Evolutionary conservation across 2,329 filamentous ascomycete genomes (phyloP).

Genomic region (Ustilaginoidea virens): DNA sequence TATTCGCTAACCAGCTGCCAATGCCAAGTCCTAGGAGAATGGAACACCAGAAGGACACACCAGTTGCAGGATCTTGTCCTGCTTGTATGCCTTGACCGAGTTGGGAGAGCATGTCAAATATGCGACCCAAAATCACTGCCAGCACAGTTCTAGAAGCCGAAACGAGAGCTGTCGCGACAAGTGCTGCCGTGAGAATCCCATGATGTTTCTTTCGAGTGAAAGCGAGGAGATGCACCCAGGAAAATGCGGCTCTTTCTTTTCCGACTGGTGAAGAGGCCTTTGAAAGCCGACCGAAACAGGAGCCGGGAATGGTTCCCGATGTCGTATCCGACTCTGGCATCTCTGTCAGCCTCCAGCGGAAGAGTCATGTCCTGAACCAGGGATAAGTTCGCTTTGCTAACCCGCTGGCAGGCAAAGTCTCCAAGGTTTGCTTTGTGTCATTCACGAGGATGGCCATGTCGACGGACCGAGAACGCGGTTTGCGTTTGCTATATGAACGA

Average conservation of each 20-base stretch:
- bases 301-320: background rate
- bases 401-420: too few relatives aligned
- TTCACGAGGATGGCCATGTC: too few relatives aligned
- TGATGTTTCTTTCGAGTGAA: constrained; percentile 54
- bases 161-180: constrained; percentile 39
- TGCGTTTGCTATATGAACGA: too few relatives aligned
- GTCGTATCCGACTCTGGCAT: background rate
- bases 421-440: too few relatives aligned
- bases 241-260: constrained; percentile 1
- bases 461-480: too few relatives aligned
- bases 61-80: constrained; percentile 32
- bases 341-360: too few relatives aligned
- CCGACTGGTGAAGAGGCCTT: too few relatives aligned
- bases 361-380: too few relatives aligned
- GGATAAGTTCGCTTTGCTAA: too few relatives aligned
- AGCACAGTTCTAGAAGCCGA: constrained; percentile 50
- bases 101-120: constrained; percentile 57
- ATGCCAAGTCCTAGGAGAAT: constrained; percentile 48
- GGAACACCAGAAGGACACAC: constrained; percentile 44
- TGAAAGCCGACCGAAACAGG: too few relatives aligned
- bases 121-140: constrained; percentile 54
- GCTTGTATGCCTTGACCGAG: constrained; percentile 42
- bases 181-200: constrained; percentile 34
- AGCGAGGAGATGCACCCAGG: constrained; percentile 43
- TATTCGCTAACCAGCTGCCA: constrained; percentile 51